phyloP scores from a whole-genome alignment of 495 filamentous ascomycete species.

The Neurospora tetraspora region DNA sequence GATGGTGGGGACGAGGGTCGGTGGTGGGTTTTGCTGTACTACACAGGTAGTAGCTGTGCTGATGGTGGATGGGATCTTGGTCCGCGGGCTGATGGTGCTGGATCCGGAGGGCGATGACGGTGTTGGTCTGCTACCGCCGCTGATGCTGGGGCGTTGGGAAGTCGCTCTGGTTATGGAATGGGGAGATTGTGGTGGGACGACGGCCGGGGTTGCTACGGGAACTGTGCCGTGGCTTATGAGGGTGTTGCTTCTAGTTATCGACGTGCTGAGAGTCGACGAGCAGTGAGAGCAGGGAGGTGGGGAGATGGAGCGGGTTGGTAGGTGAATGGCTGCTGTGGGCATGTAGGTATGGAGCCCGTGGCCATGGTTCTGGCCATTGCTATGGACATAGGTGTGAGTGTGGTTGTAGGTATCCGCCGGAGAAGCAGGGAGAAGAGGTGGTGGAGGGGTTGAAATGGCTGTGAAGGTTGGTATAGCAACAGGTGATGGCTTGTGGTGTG shows the following conservation, averaged over 20 bases:
- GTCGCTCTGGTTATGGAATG: background rate
- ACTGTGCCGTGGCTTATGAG: background rate
- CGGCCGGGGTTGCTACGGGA: background rate
- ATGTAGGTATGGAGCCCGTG: background rate
- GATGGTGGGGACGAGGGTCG: background rate
- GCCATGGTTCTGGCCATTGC: background rate
- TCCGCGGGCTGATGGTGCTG: background rate
- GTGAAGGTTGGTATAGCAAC: background rate
- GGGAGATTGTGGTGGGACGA: background rate
- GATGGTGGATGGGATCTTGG: background rate
- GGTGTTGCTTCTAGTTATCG: background rate
- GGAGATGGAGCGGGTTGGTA: background rate
- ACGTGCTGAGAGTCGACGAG: background rate
- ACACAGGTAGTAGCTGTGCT: background rate
- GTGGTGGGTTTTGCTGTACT: background rate
- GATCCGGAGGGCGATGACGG: background rate
- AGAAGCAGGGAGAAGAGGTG: background rate
- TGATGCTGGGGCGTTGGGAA: background rate
- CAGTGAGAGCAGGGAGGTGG: background rate
- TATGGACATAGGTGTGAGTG: background rate
- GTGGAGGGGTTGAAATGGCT: background rate
- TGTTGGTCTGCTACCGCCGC: background rate
- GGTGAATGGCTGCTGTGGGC: background rate
- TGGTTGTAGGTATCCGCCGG: background rate
- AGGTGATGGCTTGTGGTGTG: background rate